Evolutionary conservation across 2,329 filamentous ascomycete species (phyloP), one percentile per base, ranked within the genome.

Genomic region (Verticillium klebahnii): DNA sequence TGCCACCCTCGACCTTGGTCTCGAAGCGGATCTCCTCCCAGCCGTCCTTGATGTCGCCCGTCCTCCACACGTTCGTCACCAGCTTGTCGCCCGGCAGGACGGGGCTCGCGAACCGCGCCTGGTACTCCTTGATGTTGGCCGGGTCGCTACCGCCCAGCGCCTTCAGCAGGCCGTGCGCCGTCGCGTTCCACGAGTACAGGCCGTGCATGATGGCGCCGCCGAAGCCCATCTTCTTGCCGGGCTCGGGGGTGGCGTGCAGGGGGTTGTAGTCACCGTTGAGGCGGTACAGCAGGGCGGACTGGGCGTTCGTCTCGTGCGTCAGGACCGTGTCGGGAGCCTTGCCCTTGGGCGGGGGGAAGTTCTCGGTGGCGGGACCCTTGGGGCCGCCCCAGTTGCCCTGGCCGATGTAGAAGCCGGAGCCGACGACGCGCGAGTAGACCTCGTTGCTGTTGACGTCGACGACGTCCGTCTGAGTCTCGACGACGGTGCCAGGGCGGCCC

Each of bases 221-320:
- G 68, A 96, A 97, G 63, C 93, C 93, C 91, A 97, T 96, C 78
- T 92, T 89, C 76, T 85, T 78, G 64, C 92, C 92, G 0, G 92
- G 91, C 77, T 92, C 91, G 14, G 92, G 92, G 19, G 90, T 91
- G 7, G 92, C 92, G 73, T 97, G 93, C 39, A 97, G 87, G 32
- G 93, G 93, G 80, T 97, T 97, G 78, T 97, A 97, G 79, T 97
- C 93, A 67, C 93, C 93, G 69, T 96, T 97, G 58, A 97, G 84
- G 65, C 92, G 85, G 76, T 95, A 95, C 61, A 95, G 80, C 65
- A 90, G 84, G 9, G 91, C 86, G 5, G 91, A 91, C 78, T 93
- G 87, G 60, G 79, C 72, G 31, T 80, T 90, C 5, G 90, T 92
- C 75, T 92, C 88, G 69, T 89, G 84, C 69, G 85, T 84, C 67